Conservation (phyloP, 2,329 filamentous ascomycete species). For the Orbilia brochopaga region DNA sequence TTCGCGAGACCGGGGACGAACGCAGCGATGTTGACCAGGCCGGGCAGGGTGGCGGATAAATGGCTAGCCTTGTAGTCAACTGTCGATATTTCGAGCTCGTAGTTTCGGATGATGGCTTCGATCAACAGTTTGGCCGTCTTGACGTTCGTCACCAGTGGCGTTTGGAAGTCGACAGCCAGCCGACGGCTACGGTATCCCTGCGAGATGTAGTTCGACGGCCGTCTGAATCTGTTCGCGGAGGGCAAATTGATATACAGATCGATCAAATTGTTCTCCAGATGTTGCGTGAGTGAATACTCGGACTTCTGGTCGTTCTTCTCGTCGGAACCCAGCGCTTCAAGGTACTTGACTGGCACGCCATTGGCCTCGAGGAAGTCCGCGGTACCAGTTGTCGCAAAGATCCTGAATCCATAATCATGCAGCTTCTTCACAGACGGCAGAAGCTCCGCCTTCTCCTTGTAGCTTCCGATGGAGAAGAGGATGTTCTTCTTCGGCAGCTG, state of each 20-base stretch:
- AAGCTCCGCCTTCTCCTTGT: conserved; percentile 98
- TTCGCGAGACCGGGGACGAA: conserved; percentile 77
- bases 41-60: conserved; percentile 73
- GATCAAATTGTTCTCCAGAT: conserved; percentile 96
- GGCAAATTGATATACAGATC: conserved; percentile 99
- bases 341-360: conserved; percentile 86
- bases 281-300: conserved; percentile 95
- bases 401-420: conserved; percentile 87
- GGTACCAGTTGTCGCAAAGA: conserved; percentile 95
- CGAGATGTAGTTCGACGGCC: conserved; percentile 97
- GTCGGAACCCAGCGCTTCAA: conserved; percentile 77
- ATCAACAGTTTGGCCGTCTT: conserved; percentile 98
- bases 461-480: conserved; percentile 91
- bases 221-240: conserved; percentile 96
- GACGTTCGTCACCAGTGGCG: conserved; percentile 95
- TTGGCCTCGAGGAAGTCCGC: conserved; percentile 96
- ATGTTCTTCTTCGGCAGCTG: conserved; percentile 95
- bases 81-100: conserved; percentile 78
- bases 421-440: conserved; percentile 88
- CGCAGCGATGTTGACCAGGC: conserved; percentile 77
- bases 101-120: conserved; percentile 89
- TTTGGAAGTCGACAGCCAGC: conserved; percentile 98
- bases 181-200: conserved; percentile 94
- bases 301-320: conserved; percentile 84
- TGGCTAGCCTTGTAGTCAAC: conserved; percentile 93